Evolutionary conservation across 192 early-diverging fungal species (phyloP), one percentile per base, ranked within the genome.

Genomic region (Diversispora epigaea): DNA sequence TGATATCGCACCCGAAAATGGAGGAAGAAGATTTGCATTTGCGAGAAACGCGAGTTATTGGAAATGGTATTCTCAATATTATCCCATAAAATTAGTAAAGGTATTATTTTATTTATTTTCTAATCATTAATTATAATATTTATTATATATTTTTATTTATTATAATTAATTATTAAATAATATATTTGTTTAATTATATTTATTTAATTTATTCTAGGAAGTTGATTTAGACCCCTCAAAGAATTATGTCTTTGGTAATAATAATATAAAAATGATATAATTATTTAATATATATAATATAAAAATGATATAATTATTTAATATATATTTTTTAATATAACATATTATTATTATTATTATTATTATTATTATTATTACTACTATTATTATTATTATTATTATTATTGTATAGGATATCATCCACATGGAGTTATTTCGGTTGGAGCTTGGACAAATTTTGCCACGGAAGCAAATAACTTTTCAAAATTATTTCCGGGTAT

Each of bases 361-460:
- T 32, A n/a, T n/a, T n/a, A n/a, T n/a, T 68, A 21, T 32, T 21
- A 8, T 32, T 68, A 19, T 19, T 32, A 32, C 1, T 39, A 43
- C 4, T n/a, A n/a, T 32, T 32, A n/a, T n/a, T 68, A 21, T 32
- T 21, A 8, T 32, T 68, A 19, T 19, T 32, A 32, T n/a, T 39
- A 43, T n/a, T n/a, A n/a, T 32, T 32, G n/a, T n/a, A 22, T 15
- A 65, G 72, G 85, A 22, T 94, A 93, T 77, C 95, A 99, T 78
- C 95, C 95, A 19, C 94, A 96, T 75, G 95, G 94, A 8, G 92
- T 97, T 67, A 92, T 96, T 64, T 85, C 90, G 17, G 86, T 95
- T 32, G 93, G 92, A 15, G 92, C 94, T 1, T 90, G 90, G 81
- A 86, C 87, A 15, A 91, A 93, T 57, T 95, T 94, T 79, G 95